These are phyloP conservation scores for Pseudoperonospora humuli DNA, from an alignment of 352 stramenopile genomes.

Conservation along the genomic window DNA sequence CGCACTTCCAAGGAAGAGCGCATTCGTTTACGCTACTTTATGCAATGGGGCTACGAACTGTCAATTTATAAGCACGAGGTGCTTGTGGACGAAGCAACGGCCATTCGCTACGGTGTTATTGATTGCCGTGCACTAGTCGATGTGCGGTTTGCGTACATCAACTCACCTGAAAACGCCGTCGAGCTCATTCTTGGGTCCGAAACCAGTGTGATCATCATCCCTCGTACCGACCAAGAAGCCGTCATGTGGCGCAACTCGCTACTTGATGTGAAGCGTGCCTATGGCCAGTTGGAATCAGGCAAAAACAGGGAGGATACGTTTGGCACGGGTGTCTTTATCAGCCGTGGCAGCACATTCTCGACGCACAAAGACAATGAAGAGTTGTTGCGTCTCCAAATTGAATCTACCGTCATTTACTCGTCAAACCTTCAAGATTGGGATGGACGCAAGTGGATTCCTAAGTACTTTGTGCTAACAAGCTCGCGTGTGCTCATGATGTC, in stretches of 20 bases:
- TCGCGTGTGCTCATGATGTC: conserved; percentile 75
- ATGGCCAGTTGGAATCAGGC: conserved; percentile 62
- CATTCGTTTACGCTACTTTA: conserved; percentile 77
- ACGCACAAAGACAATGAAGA: conserved; percentile 82
- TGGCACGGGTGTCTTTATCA: conserved; percentile 75
- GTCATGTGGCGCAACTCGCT: conserved; percentile 81
- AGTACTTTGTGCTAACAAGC: conserved; percentile 83
- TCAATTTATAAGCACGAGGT: conserved; percentile 89
- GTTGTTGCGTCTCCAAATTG: conserved; percentile 73
- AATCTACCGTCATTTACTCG: conserved; percentile 72
- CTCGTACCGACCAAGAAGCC: conserved; percentile 70
- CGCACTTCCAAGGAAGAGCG: conserved; percentile 76
- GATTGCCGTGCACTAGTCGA: conserved; percentile 77
- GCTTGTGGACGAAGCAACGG: conserved; percentile 57
- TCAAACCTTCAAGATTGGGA: conserved; percentile 84
- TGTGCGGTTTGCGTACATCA: conserved; percentile 77
- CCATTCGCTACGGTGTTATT: conserved; percentile 83
- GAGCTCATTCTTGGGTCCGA: conserved; percentile 69
- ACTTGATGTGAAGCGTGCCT: conserved; percentile 76
- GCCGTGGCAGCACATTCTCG: conserved; percentile 77
- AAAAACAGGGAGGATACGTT: conserved; percentile 73
- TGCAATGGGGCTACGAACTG: conserved; percentile 82
- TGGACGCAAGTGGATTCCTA: conserved; percentile 80
- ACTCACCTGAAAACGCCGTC: conserved; percentile 79
- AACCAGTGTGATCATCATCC: conserved; percentile 79